Conservation (phyloP, 306 rosid genomes). For the Fagus sylvatica region DNA sequence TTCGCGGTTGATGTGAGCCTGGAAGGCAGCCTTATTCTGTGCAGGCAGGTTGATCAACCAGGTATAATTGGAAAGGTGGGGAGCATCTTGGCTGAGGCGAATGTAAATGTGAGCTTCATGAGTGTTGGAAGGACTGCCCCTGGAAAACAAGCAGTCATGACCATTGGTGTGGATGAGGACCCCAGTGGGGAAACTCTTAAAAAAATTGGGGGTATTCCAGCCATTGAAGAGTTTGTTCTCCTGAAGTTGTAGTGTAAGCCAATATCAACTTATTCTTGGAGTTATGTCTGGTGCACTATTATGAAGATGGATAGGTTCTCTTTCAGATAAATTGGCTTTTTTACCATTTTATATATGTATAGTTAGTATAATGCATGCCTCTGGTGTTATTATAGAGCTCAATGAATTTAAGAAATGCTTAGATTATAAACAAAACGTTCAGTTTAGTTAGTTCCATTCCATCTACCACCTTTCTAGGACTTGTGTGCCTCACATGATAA, state of each 20-base stretch:
- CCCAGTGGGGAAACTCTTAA: constrained; percentile 72
- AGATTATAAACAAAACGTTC: background rate
- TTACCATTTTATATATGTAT: background rate
- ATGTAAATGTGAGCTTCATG: constrained; percentile 97
- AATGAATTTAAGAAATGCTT: background rate
- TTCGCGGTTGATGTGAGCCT: constrained; percentile 92
- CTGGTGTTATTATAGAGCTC: background rate
- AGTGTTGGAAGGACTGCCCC: constrained; percentile 98
- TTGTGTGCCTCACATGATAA: too few relatives aligned
- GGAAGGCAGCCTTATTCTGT: constrained; percentile 89
- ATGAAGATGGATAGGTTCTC: too few relatives aligned
- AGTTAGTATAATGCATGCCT: background rate
- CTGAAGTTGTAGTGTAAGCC: constrained; percentile 63
- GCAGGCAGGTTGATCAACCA: constrained; percentile 98
- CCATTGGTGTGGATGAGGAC: constrained; percentile 91
- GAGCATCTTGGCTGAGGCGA: constrained; percentile 80
- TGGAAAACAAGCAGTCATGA: constrained; percentile 96
- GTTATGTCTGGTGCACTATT: background rate
- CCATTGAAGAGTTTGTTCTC: constrained; percentile 88
- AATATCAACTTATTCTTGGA: background rate
- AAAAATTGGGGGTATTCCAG: constrained; percentile 83
- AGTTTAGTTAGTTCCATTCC: background rate
- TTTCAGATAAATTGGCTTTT: too few relatives aligned
- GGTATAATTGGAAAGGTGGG: constrained; percentile 94
- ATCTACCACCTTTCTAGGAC: background rate